phyloP scores from a whole-genome alignment of 2,329 filamentous ascomycete genomes.

The Penicillium sp. region DNA sequence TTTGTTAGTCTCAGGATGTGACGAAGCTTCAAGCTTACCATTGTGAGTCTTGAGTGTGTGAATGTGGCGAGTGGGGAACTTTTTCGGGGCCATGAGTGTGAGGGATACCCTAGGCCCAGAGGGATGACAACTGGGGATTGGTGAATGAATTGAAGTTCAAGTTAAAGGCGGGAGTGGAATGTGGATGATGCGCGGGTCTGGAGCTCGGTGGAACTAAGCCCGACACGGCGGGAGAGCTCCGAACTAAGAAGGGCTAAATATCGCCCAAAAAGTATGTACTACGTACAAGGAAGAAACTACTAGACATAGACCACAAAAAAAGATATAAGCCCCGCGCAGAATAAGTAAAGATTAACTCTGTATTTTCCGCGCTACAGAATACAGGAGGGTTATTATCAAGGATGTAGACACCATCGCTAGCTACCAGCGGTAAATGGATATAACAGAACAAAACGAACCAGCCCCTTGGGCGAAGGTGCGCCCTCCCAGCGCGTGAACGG shows the following conservation, averaged over 20 bases:
- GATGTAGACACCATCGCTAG: constrained; percentile 47
- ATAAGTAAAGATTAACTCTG: constrained; percentile 37
- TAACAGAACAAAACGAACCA: constrained; percentile 38
- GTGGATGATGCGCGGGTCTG: constrained; percentile 3
- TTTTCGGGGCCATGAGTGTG: constrained; percentile 26
- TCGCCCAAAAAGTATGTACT: too few species aligned
- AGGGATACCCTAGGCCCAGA: background rate
- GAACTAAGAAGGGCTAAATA: background rate
- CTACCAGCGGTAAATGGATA: constrained; percentile 44
- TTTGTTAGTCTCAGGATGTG: background rate
- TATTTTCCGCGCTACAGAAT: constrained; percentile 45
- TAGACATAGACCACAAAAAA: background rate
- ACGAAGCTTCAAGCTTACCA: constrained; percentile 31
- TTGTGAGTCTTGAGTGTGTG: constrained; percentile 51
- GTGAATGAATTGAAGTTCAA: constrained; percentile 3
- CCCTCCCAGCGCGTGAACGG: constrained; percentile 33
- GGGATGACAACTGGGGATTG: background rate
- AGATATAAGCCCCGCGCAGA: background rate
- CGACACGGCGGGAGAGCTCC: constrained; percentile 7
- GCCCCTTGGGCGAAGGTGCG: constrained; percentile 33
- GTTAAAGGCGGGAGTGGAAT: constrained; percentile 4
- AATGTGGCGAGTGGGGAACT: constrained; percentile 44
- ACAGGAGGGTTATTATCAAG: constrained; percentile 49
- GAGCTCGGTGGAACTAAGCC: constrained; percentile 17
- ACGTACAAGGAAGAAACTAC: too few species aligned